Evolutionary conservation across 768 basidiomycete genomes (phyloP).

Genomic region (Pholiota conissans): DNA sequence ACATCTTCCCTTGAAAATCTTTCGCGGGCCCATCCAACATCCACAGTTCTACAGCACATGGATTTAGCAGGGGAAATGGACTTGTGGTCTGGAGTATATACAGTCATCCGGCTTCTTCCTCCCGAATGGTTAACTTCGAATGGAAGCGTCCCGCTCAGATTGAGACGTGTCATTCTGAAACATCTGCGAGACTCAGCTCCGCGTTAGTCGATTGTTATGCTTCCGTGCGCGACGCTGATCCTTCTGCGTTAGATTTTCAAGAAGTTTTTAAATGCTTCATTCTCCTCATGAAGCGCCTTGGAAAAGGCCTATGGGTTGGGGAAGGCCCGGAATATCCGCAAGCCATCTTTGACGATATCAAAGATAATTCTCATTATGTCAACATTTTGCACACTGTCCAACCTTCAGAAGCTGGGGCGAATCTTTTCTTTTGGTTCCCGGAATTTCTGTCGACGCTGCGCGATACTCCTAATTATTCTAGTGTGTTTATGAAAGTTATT

Average conservation of each 20-base stretch:
- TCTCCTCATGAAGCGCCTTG: constrained; percentile 58
- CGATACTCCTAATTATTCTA: constrained; percentile 48
- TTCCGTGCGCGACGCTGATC: constrained; percentile 42
- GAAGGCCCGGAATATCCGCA: constrained; percentile 74
- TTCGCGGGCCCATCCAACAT: background rate
- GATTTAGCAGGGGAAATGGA: constrained; percentile 22
- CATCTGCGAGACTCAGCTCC: constrained; percentile 34
- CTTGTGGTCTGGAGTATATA: constrained; percentile 52
- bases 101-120: constrained; percentile 56
- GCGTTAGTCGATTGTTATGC: constrained; percentile 16
- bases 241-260: constrained; percentile 49
- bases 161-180: constrained; percentile 54
- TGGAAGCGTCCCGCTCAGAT: constrained; percentile 35
- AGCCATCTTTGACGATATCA: constrained; percentile 79
- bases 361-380: constrained; percentile 67
- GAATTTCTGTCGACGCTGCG: constrained; percentile 62
- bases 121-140: constrained; percentile 35
- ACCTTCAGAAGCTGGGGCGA: constrained; percentile 34
- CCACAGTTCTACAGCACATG: constrained; percentile 30
- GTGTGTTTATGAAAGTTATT: constrained; percentile 70
- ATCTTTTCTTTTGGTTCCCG: constrained; percentile 65
- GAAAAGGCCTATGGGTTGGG: constrained; percentile 60
- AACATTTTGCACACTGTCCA: constrained; percentile 40
- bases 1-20: constrained; percentile 28
- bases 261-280: constrained; percentile 59